Conservation (phyloP, 2,329 filamentous ascomycete species). For the Hymenoscyphus infarciens region DNA sequence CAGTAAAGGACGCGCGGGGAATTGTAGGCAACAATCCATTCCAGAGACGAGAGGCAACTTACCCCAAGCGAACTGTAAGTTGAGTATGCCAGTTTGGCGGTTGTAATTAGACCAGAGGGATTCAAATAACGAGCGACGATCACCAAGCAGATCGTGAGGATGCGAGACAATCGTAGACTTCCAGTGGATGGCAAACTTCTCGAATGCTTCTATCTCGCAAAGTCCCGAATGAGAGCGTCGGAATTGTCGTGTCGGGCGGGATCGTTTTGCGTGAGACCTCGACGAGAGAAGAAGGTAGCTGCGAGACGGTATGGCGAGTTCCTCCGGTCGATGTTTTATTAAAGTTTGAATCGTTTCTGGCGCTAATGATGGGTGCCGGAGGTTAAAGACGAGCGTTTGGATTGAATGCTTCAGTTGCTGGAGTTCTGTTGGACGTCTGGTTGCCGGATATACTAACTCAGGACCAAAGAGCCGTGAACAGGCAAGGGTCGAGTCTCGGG, state of each 20-base stretch:
- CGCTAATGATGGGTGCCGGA: conserved; percentile 9
- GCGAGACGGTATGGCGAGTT: not conserved
- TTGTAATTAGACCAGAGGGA: conserved; percentile 14
- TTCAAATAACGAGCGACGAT: conserved; percentile 8
- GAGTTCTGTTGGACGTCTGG: conserved; percentile 12
- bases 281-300: not conserved
- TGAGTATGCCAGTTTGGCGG: conserved; percentile 37
- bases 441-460: conserved; percentile 21
- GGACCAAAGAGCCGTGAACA: conserved; percentile 23
- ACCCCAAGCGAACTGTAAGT: conserved; percentile 35
- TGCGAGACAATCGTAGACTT: not conserved
- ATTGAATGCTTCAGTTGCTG: conserved; percentile 13
- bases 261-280: conserved; percentile 3
- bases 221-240: not conserved
- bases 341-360: conserved; percentile 6
- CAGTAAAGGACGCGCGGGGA: conserved; percentile 17
- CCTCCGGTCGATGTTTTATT: not conserved
- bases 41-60: conserved; percentile 19
- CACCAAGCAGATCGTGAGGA: not conserved
- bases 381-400: conserved; percentile 14
- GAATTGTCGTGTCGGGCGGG: not conserved
- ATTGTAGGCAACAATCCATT: conserved; percentile 6
- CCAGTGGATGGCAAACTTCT: not conserved
- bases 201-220: not conserved
- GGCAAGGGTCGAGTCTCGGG: conserved; percentile 31